Evolutionary conservation across 2,329 filamentous ascomycete species (phyloP), one percentile per base, ranked within the genome.

Genomic region (Fusarium metavorans): DNA sequence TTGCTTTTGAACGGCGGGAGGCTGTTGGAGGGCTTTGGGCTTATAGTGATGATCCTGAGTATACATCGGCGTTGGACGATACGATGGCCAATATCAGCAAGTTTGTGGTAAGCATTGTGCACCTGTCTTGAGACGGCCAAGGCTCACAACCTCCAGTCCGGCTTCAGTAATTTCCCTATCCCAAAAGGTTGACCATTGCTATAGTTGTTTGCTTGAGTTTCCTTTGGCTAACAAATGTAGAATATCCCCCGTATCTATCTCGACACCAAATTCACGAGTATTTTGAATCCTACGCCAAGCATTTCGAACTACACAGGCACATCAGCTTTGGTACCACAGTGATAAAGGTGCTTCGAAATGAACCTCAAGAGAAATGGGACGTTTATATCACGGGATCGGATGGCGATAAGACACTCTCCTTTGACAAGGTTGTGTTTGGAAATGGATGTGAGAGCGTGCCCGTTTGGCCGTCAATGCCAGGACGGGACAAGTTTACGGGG

Each of bases 131-230:
- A 30, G 27, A 27, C 6, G 27, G 7, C 7, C 7, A 30, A 30
- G 27, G 7, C 27, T 30, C 27, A 30, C 2, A 30, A 30, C 7
- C 7, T 30, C 27, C 2, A 30, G 27, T 30, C 27, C 7, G 63
- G 63, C 11, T 66, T 66, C 14, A 66, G 63, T 8, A 39, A 66
- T 16, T 66, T 66, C 13, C 63, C 63, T 18, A 66, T 66, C 5
- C 54, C 63, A 8, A 60, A 66, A 66, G 63, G 63, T 60, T 23
- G 30, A 18, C 5, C 2, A 5, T 30, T 18, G 6, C 6, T 30
- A 30, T 30, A 30, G 6, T 30, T 30, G 3, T 30, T 20, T 14
- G 4, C 48, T 57, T 27, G 30, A 13, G 9, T 13, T 39, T 6
- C 8, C 18, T 14, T 20, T 52, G 16, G 27, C 27, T 52, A 9